Evolutionary conservation across 106 monocot genomes (phyloP).

Genomic region (Phalaenopsis equestris): DNA sequence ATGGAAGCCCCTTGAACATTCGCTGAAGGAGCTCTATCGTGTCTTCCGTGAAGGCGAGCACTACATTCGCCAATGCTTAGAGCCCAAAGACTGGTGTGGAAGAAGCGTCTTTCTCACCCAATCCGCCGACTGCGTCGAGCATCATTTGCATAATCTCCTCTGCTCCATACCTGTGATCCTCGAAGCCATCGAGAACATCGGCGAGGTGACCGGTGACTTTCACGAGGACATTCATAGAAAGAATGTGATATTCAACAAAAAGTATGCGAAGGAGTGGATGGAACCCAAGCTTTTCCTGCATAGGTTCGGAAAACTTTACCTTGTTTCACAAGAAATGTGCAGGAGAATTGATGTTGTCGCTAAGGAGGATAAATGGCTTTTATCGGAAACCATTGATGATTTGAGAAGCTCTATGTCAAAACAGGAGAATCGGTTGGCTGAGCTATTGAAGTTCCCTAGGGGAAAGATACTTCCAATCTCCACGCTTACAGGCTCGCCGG

Average conservation of each 20-base stretch:
- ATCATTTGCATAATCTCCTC: constrained; percentile 44
- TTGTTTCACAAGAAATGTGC: constrained; percentile 36
- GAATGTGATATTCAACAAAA: constrained; percentile 32
- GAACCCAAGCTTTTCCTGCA: constrained; percentile 47
- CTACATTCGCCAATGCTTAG: constrained; percentile 48
- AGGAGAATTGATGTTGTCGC: constrained; percentile 21
- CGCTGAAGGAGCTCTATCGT: constrained; percentile 45
- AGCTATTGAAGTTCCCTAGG: constrained; percentile 33
- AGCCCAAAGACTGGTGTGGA: constrained; percentile 44
- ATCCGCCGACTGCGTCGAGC: constrained; percentile 46
- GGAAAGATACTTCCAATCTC: constrained; percentile 42
- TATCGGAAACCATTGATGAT: constrained; percentile 30
- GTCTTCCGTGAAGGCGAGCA: constrained; percentile 46
- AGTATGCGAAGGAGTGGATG: constrained; percentile 56
- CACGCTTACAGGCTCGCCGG: constrained; percentile 22
- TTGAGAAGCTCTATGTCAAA: constrained; percentile 25
- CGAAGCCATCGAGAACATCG: constrained; percentile 53
- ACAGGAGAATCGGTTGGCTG: constrained; percentile 33
- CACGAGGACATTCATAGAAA: constrained; percentile 32
- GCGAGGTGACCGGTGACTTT: constrained; percentile 37
- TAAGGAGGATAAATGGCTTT: constrained; percentile 53
- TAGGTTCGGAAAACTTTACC: constrained; percentile 29
- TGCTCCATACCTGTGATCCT: constrained; percentile 56
- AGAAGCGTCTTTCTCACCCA: constrained; percentile 30
- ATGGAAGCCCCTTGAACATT: constrained; percentile 54